Evolutionary conservation across 345 rosid species (phyloP), one percentile per base, ranked within the genome.

Genomic region (Trapa bicornis): DNA sequence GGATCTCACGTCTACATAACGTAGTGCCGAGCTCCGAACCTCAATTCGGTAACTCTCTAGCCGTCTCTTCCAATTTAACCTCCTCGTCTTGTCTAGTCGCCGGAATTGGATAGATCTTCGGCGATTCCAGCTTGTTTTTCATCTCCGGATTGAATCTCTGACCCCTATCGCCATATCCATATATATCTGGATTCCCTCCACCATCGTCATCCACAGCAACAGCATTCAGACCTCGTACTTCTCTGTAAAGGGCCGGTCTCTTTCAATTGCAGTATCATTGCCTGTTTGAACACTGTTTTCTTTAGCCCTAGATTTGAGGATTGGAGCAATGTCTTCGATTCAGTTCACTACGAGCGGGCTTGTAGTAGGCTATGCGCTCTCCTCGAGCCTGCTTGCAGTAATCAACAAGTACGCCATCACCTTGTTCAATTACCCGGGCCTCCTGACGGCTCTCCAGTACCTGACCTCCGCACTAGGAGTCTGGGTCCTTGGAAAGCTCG

Each of bases 351-450:
- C 97, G 14, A 89, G 83, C 77, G 81, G 91, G 68, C 90, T 94
- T 70, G 91, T 94, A 15, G 63, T 85, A 67, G 97, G 99, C 32
- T 94, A 94, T 76, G 94, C 99, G 14, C 87, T 94, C 16, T 91
- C 96, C 74, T 94, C 99, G n/a, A 94, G 99, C 75, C 79, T 94
- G 81, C 97, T 94, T 65, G 96, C 99, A 16, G 96, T 93, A 65
- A 93, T 93, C 71, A 93, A 93, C 85, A 93, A 93, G 78, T 81
- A 80, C 64, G 99, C 99, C 33, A 91, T 94, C 68, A 94, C 97
- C 77, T 82, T 76, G 65, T 94, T 94, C 75, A 87, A 82, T 77
- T 94, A 78, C 78, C 97, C 96, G 0, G 97, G 96, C 38, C 89
- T 94, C 17, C 80, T 94, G 76, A 94, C 99, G 35, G 95, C 96